phyloP scores from a whole-genome alignment of 2,329 filamentous ascomycete genomes.

The Ascochyta lentis region DNA sequence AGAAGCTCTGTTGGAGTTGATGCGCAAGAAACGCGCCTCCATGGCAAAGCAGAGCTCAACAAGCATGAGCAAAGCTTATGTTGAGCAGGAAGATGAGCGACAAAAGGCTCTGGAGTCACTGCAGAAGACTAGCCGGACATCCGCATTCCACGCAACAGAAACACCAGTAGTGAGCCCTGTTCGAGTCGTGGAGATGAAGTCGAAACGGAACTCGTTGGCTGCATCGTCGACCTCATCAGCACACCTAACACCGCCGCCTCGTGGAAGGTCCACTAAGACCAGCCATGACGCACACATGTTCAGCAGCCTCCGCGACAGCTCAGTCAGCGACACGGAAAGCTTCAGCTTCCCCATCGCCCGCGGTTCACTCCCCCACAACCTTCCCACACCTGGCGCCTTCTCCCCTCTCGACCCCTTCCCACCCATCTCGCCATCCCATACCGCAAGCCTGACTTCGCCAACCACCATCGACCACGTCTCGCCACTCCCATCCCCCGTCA shows the following conservation, averaged over 20 bases:
- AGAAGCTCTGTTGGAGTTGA: constrained; percentile 57
- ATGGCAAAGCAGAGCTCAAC: constrained; percentile 51
- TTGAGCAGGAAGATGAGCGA: constrained; percentile 41
- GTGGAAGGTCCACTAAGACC: constrained; percentile 33
- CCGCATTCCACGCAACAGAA: constrained; percentile 37
- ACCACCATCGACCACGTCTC: constrained; percentile 41
- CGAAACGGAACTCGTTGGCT: constrained; percentile 24
- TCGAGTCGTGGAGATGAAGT: constrained; percentile 25
- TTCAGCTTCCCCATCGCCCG: constrained; percentile 23
- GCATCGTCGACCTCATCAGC: constrained; percentile 31
- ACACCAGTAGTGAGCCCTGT: constrained; percentile 29
- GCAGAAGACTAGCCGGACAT: constrained; percentile 27
- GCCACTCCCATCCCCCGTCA: constrained; percentile 46
- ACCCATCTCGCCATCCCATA: constrained; percentile 34
- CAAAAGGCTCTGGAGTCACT: constrained; percentile 26
- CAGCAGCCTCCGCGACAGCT: constrained; percentile 39
- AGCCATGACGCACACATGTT: constrained; percentile 23
- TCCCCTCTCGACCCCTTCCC: constrained; percentile 43
- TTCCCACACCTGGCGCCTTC: constrained; percentile 36
- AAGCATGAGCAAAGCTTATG: constrained; percentile 29
- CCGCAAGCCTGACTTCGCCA: constrained; percentile 36
- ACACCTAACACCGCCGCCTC: constrained; percentile 30
- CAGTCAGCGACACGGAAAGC: constrained; percentile 31
- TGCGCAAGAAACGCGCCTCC: constrained; percentile 57
- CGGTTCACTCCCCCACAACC: constrained; percentile 28